A percentile compares a stretch with the other conserved stretches of the same genome.
Evolutionary conservation across 495 filamentous ascomycete genomes (phyloP).

Genomic region (Bacidia gigantensis): DNA sequence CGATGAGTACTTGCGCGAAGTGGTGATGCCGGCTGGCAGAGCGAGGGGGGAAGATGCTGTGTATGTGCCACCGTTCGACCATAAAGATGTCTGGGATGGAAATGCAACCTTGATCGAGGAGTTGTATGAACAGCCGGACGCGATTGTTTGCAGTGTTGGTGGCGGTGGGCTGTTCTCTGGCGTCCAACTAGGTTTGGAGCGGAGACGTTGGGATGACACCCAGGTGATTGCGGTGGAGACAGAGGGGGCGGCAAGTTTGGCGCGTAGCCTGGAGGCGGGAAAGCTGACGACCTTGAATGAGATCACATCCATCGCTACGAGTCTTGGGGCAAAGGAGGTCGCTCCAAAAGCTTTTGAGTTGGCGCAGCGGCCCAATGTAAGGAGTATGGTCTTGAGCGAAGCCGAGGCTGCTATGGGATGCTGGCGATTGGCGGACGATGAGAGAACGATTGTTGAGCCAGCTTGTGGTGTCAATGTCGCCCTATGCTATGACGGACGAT

Average conservation of each 20-base stretch:
- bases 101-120: constrained; percentile 63
- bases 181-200: constrained; percentile 57
- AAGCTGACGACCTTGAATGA: constrained; percentile 50
- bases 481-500: constrained; percentile 47
- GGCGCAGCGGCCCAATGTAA: constrained; percentile 37
- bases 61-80: constrained; percentile 90
- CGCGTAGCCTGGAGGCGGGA: constrained; percentile 43
- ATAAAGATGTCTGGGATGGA: constrained; percentile 74
- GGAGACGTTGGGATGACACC: constrained; percentile 23
- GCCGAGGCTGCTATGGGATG: constrained; percentile 66
- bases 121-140: constrained; percentile 52
- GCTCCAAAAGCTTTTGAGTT: constrained; percentile 58
- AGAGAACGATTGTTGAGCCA: constrained; percentile 65
- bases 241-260: constrained; percentile 59
- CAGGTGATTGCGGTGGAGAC: constrained; percentile 74
- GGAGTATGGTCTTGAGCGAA: constrained; percentile 60
- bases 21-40: constrained; percentile 31
- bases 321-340: constrained; percentile 63
- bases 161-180: constrained; percentile 81
- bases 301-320: constrained; percentile 73
- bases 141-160: constrained; percentile 71
- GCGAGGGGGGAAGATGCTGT: constrained; percentile 37
- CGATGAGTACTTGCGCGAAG: constrained; percentile 53
- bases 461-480: constrained; percentile 68
- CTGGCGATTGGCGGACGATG: constrained; percentile 66